These are phyloP conservation scores for Saccharomycopsis crataegensis DNA, from an alignment of 1,139 yeast species.

Conservation along the genomic window DNA sequence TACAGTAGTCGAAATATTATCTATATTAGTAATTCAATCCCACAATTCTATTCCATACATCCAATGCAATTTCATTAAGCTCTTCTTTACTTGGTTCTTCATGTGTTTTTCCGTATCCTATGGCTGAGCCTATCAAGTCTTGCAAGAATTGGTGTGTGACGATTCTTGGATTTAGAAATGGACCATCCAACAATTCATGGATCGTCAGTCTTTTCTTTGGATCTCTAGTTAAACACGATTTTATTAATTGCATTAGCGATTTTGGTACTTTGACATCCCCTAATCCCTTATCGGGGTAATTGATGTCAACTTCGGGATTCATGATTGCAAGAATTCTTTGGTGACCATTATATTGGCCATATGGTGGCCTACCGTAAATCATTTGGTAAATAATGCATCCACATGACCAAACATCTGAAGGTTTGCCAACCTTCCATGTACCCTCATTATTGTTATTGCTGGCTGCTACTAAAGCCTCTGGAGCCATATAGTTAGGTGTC, in stretches of 20 bases:
- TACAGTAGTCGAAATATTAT: neutral
- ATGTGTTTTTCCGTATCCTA: conserved; percentile 51
- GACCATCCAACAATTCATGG: conserved; percentile 48
- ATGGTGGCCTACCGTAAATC: conserved; percentile 92
- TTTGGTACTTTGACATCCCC: conserved; percentile 62
- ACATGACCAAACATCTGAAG: conserved; percentile 97
- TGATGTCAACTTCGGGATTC: conserved; percentile 76
- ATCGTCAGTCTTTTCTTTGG: conserved; percentile 66
- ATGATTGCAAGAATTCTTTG: conserved; percentile 79
- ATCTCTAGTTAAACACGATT: conserved; percentile 64
- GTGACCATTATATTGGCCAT: conserved; percentile 71
- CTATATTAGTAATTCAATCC: conserved; percentile 18
- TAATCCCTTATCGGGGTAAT: conserved; percentile 55
- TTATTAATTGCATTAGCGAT: conserved; percentile 64
- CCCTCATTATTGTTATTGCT: conserved; percentile 27
- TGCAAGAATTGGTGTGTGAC: conserved; percentile 61
- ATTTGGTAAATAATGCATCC: conserved; percentile 95
- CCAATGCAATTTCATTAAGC: conserved; percentile 41
- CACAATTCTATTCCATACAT: conserved; percentile 35
- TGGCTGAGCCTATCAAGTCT: conserved; percentile 71
- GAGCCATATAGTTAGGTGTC: conserved; percentile 97
- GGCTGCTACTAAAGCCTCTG: conserved; percentile 78
- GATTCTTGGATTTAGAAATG: conserved; percentile 67
- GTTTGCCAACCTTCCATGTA: conserved; percentile 87
- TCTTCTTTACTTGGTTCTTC: conserved; percentile 35